These are phyloP conservation scores for Amanita polypyramis DNA, from an alignment of 768 basidiomycete genomes.

Conservation along the genomic window DNA sequence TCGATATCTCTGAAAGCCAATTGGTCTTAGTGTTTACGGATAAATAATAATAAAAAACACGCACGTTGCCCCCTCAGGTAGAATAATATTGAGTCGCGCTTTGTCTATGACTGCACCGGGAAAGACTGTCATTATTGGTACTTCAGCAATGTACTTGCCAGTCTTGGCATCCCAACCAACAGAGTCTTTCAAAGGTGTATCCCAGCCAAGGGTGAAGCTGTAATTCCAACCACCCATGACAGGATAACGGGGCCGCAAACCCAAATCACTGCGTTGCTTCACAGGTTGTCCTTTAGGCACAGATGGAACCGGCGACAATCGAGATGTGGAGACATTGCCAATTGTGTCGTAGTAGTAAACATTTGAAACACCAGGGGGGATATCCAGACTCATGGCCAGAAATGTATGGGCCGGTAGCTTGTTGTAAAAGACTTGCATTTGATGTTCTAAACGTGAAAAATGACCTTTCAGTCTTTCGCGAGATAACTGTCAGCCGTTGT, in stretches of 20 bases:
- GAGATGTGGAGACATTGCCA: constrained; percentile 95
- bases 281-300: constrained; percentile 43
- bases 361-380: constrained; percentile 74
- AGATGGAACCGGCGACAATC: constrained; percentile 61
- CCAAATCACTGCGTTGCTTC: constrained; percentile 57
- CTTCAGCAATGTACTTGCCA: constrained; percentile 60
- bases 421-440: constrained; percentile 63
- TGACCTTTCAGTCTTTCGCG: constrained; percentile 77
- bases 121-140: constrained; percentile 81
- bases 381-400: constrained; percentile 60
- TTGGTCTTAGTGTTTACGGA: not conserved
- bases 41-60: constrained; percentile 26
- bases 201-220: constrained; percentile 89
- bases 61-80: constrained; percentile 95
- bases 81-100: constrained; percentile 66
- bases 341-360: constrained; percentile 87
- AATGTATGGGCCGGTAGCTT: constrained; percentile 61
- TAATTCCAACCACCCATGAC: constrained; percentile 97
- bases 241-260: constrained; percentile 85
- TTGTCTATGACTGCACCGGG: constrained; percentile 75
- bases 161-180: constrained; percentile 51
- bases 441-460: constrained; percentile 87
- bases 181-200: constrained; percentile 72
- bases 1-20: constrained; percentile 54
- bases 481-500: constrained; percentile 1